Percentiles rank a stretch among this genome's conserved stretches.
Evolutionary conservation across 148 eudicot genomes (phyloP).

Genomic region (Rhododendron kiyosumense): DNA sequence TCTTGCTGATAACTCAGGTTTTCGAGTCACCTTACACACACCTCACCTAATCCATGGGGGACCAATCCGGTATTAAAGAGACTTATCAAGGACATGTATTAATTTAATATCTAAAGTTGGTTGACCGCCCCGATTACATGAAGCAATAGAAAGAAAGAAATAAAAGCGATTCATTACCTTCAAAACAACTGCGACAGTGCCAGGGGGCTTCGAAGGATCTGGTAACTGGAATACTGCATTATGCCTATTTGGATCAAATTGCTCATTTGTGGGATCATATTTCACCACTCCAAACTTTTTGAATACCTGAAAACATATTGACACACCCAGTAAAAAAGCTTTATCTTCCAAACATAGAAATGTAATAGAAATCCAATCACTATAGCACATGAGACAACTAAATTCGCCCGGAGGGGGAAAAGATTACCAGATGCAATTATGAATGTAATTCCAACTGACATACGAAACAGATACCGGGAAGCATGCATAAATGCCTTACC

Average conservation of each 20-base stretch:
- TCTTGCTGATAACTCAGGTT: neutral
- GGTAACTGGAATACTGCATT: conserved; percentile 97
- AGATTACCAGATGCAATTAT: neutral
- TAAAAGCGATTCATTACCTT: conserved; percentile 45
- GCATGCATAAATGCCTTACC: neutral
- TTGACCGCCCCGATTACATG: neutral
- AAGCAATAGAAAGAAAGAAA: neutral
- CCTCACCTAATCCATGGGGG: neutral
- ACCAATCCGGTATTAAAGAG: neutral
- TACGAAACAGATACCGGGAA: neutral
- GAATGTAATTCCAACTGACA: neutral
- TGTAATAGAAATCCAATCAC: neutral
- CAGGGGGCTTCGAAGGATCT: conserved; percentile 73
- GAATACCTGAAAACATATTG: conserved; percentile 49
- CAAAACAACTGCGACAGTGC: conserved; percentile 75
- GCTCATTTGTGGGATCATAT: conserved; percentile 72
- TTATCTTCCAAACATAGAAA: neutral
- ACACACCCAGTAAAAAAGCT: neutral
- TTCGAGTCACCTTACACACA: neutral
- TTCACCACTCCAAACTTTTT: conserved; percentile 79
- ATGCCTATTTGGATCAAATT: conserved; percentile 87
- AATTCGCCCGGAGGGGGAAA: neutral
- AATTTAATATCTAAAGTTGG: neutral
- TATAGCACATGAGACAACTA: neutral
- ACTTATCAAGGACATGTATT: neutral